A percentile compares a stretch with the other conserved stretches of the same genome.
Conservation (phyloP, 257 asterid species). For the Solanum bukasovii region DNA sequence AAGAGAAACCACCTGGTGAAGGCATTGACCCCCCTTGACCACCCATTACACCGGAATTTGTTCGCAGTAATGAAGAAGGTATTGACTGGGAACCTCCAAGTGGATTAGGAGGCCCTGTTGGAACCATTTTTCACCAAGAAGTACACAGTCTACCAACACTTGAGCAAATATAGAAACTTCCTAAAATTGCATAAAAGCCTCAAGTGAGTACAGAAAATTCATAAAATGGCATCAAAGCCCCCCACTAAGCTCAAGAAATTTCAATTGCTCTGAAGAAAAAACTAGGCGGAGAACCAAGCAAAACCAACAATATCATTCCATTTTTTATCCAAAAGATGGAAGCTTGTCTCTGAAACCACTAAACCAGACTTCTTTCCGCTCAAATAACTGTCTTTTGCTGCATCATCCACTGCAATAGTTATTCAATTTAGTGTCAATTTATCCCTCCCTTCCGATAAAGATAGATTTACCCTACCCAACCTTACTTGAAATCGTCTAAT, state of each 20-base stretch:
- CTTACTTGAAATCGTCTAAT: no score
- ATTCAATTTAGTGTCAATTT: no score
- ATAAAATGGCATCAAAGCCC: background rate
- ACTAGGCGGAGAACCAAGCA: background rate
- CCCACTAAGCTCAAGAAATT: background rate
- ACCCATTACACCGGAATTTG: slow-evolving; percentile 63
- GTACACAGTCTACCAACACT: slow-evolving; percentile 5
- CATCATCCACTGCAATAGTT: background rate
- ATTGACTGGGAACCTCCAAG: slow-evolving; percentile 57
- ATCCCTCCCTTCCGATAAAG: no score
- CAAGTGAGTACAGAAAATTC: background rate
- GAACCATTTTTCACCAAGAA: slow-evolving; percentile 33
- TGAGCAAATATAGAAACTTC: background rate
- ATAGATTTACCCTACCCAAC: no score
- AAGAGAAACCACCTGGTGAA: slow-evolving; percentile 47
- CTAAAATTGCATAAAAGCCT: slow-evolving; percentile 16
- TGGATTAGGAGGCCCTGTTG: slow-evolving; percentile 68
- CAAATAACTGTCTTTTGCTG: background rate
- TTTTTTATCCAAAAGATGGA: background rate
- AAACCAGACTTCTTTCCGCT: no score
- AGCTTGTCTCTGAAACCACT: background rate
- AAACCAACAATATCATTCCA: background rate
- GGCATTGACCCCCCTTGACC: slow-evolving; percentile 75
- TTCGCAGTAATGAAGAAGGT: slow-evolving; percentile 57
- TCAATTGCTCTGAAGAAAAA: background rate